Percentiles rank a stretch among this genome's conserved stretches.
Conservation (phyloP, 345 rosid genomes). For the Lenwebbia sp. region DNA sequence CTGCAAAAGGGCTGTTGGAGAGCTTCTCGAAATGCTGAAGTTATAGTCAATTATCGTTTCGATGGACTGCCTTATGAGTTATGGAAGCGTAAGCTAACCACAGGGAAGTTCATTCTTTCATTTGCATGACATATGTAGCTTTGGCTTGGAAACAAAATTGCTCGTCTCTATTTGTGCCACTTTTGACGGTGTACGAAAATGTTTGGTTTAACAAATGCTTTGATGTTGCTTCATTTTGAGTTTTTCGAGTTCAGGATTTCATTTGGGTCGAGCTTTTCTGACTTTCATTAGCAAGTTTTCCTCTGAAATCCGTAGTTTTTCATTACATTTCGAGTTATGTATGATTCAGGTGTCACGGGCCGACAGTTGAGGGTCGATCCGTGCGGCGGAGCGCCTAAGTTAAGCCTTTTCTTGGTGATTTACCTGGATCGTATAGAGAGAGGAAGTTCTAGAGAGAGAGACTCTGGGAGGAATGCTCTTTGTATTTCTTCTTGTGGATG, state of each 20-base stretch:
- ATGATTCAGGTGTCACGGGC: no score
- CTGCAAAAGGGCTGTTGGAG: not conserved
- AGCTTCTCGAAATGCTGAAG: not conserved
- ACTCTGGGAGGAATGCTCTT: no score
- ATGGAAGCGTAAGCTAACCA: not conserved
- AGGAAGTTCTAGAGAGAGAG: no score
- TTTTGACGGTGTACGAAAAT: not conserved
- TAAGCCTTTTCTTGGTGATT: no score
- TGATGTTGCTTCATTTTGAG: not conserved
- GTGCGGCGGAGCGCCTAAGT: no score
- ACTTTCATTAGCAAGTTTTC: not conserved
- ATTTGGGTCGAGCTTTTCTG: not conserved
- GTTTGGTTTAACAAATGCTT: not conserved
- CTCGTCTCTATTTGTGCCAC: not conserved
- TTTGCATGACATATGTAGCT: not conserved
- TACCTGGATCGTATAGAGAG: no score
- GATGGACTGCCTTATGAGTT: not conserved
- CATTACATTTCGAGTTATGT: no score
- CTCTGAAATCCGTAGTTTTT: not conserved
- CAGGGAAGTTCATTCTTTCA: not conserved
- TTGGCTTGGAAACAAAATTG: not conserved
- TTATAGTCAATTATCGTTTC: not conserved
- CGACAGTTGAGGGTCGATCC: no score
- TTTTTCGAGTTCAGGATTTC: not conserved
- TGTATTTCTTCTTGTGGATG: no score